Conservation (phyloP, 2,329 filamentous ascomycete species). For the Aspergillus versicolor region DNA sequence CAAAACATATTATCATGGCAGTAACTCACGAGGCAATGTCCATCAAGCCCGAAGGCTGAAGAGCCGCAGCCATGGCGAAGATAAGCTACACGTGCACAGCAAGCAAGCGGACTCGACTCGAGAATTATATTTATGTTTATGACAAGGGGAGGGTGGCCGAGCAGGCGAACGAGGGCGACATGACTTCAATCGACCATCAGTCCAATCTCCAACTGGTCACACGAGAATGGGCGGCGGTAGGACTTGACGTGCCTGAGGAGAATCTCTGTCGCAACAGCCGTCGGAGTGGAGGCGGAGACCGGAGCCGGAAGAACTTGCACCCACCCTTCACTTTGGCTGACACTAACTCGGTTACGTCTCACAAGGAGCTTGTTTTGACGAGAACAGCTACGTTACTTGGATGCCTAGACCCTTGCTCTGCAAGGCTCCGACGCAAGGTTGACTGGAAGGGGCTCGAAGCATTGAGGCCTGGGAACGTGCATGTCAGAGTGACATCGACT, state of each 20-base stretch:
- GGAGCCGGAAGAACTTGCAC: conserved; percentile 19
- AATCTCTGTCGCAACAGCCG: conserved; percentile 4
- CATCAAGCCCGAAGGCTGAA: conserved; percentile 42
- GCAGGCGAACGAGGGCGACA: conserved; percentile 19
- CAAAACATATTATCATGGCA: neutral
- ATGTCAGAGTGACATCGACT: neutral
- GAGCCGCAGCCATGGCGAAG: conserved; percentile 38
- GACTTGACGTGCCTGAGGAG: neutral
- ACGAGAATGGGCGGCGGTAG: neutral
- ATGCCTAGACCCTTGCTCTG: neutral
- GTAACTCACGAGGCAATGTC: conserved; percentile 42
- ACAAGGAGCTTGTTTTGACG: neutral
- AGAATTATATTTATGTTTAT: conserved; percentile 14
- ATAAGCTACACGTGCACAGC: conserved; percentile 1
- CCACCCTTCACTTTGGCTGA: neutral
- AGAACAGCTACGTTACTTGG: neutral
- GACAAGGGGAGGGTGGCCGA: conserved; percentile 10
- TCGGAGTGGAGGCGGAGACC: conserved; percentile 12
- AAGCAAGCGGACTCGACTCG: neutral
- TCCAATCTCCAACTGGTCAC: conserved; percentile 6
- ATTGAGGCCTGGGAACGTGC: neutral
- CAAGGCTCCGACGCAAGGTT: neutral
- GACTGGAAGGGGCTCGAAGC: neutral
- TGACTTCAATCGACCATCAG: conserved; percentile 21
- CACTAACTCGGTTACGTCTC: neutral